Evolutionary conservation across 1,139 yeast species (phyloP), one percentile per base, ranked within the genome.

Genomic region (Suhomyces atakaporum): DNA sequence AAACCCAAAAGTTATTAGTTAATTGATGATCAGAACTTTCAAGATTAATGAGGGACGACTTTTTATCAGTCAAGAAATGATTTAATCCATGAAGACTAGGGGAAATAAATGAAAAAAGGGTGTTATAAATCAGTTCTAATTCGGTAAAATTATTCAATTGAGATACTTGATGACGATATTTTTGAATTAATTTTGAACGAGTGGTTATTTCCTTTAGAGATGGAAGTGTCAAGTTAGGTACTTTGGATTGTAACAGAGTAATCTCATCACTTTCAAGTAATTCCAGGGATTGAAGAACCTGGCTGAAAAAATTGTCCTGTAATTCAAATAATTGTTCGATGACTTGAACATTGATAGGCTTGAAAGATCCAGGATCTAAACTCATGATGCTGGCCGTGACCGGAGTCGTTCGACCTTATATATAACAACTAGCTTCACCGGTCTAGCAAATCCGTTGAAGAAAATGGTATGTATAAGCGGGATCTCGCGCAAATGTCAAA

Each of bases 401-500:
- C 18, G 20, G 25, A 16, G 25, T 8, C n/a, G n/a, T n/a, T n/a
- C n/a, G n/a, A n/a, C n/a, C n/a, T n/a, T n/a, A n/a, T n/a, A n/a
- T n/a, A n/a, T n/a, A n/a, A n/a, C n/a, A n/a, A n/a, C n/a, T n/a
- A n/a, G n/a, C n/a, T n/a, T n/a, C n/a, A n/a, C n/a, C n/a, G n/a
- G n/a, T n/a, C n/a, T n/a, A 23, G 25, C 21, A 14, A 28, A 22
- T 23, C 25, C 10, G 25, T 16, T 14, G 25, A 32, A 29, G 28
- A 38, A 38, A 33, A 33, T 14, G 40, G 40, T 33, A 38, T 38
- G 40, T 38, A 30, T 38, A 38, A 33, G 37, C 40, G 38, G 40
- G 40, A 31, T 30, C 20, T 33, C 40, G 40, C 40, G 38, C 40
- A 38, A 34, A 32, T 35, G 32, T 33, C 40, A 33, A 35, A 29